phyloP scores from a whole-genome alignment of 306 rosid species.

The Prunus kanzakura region DNA sequence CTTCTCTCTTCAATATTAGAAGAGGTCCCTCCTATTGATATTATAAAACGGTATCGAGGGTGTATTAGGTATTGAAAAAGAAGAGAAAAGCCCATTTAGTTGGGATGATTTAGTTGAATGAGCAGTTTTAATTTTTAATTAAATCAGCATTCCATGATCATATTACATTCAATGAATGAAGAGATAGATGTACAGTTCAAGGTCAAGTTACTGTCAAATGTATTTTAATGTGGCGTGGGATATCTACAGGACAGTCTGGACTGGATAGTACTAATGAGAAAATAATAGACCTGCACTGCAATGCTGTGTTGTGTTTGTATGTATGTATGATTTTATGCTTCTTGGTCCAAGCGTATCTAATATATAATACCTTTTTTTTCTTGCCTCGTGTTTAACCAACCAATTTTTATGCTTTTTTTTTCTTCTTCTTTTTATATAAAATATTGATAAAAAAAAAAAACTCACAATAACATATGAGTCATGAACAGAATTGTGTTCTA shows the following conservation, averaged over 20 bases:
- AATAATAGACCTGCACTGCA: neutral
- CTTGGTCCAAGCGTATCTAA: neutral
- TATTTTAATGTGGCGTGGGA: neutral
- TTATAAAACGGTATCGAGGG: neutral
- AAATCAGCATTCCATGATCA: neutral
- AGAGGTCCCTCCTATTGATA: no score
- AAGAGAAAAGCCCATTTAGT: neutral
- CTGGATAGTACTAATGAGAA: neutral
- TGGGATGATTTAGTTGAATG: neutral
- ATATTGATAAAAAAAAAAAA: no score
- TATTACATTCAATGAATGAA: constrained; percentile 1
- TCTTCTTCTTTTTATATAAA: neutral
- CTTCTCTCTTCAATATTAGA: no score
- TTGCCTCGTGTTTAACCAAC: constrained; percentile 3
- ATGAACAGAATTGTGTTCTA: neutral
- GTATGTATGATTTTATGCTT: neutral
- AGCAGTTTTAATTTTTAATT: neutral
- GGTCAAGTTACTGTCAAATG: neutral
- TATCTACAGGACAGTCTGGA: neutral
- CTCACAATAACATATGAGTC: neutral
- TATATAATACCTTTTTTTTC: neutral
- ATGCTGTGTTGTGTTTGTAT: neutral
- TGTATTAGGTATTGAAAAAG: neutral
- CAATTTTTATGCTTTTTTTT: neutral
- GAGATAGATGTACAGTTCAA: neutral